Conservation (phyloP, 257 asterid species). For the Eustoma russellianum region DNA sequence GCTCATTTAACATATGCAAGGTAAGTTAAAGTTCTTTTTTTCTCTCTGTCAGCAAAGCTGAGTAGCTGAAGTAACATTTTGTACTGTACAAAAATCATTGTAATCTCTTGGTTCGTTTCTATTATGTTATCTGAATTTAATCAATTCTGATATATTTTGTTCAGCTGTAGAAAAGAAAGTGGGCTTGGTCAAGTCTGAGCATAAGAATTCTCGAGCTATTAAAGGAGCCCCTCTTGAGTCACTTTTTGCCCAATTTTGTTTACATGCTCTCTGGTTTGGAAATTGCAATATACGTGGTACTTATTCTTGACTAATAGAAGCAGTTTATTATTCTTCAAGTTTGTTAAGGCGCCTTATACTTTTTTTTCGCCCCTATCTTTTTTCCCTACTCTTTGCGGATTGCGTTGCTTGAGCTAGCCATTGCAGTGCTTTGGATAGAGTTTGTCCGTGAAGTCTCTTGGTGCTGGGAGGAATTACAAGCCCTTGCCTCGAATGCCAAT, state of each 20-base stretch:
- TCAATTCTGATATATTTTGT: constrained; percentile 11
- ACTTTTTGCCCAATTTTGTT: constrained; percentile 83
- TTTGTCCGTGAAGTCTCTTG: constrained; percentile 85
- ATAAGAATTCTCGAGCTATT: constrained; percentile 53
- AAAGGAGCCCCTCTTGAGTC: constrained; percentile 88
- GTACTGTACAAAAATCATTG: constrained; percentile 2
- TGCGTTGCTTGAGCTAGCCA: constrained; percentile 40
- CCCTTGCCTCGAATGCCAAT: constrained; percentile 69
- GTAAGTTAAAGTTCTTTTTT: too few relatives aligned
- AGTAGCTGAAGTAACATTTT: too few relatives aligned
- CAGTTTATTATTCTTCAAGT: neutral
- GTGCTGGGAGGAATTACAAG: constrained; percentile 97
- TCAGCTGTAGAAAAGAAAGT: constrained; percentile 31
- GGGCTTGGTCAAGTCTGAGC: constrained; percentile 42
- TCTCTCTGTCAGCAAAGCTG: too few relatives aligned
- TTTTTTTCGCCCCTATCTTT: constrained; percentile 3
- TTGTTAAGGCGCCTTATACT: too few relatives aligned
- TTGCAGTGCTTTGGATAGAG: constrained; percentile 91
- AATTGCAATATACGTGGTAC: constrained; percentile 85
- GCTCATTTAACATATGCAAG: too few relatives aligned
- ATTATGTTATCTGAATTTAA: neutral
- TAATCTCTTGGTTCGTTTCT: constrained; percentile 12
- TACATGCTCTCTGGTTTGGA: constrained; percentile 94
- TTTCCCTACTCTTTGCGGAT: constrained; percentile 1
- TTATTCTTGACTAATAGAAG: constrained; percentile 6